Base-by-base conservation (phyloP, 2,329 filamentous ascomycete genomes). In the Triangularia setosa region DNA sequence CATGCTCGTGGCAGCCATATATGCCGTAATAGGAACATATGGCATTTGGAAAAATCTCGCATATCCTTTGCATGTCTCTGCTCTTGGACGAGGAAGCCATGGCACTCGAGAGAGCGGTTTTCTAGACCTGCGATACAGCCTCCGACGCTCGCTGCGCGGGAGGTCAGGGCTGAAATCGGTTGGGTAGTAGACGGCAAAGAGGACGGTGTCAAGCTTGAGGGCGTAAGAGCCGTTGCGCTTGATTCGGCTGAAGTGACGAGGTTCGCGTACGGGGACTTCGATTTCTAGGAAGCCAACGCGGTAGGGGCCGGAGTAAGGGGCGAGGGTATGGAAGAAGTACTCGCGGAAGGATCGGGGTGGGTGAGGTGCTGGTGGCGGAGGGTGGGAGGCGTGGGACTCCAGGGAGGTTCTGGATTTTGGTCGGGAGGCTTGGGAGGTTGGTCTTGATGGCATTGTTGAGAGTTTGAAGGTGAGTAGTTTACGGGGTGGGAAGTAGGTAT, bases 211-310 rank as follows among this genome's bases (percentile, higher is more conserved):
- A 58, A 81, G 72, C 33, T 78, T 77, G 65, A 81, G 71, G 1
- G 79, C 75, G 24, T 76, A 75, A 58, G 73, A 75, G 40, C 75
- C 72, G 57, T 78, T 72, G 53, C 78, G 73, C 65, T 76, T 78
- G 18, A 48, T 48, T 65, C 73, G 71, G 14, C 77, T 81, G 61
- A 81, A 75, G 11, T 73, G 72, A 23, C 76, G 74, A 12, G 79
- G 78, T 1, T 75, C 64, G 12, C 76, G 72, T 16, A 81, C 82
- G 4, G 87, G 86, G 27, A 90, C 81, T 73, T 90, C 88, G 63
- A 88, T 79, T 69, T 90, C 87, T 73, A 90, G 81, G 12, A 86
- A 89, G 25, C 89, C 88, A 48, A 92, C 88, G 67, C 83, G 82
- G 73, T 90, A 89, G 0, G 86, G 86, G 0, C 89, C 88, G 1